Evolutionary conservation across 345 rosid species (phyloP), one percentile per base, ranked within the genome.

Genomic region (Populus simonii): DNA sequence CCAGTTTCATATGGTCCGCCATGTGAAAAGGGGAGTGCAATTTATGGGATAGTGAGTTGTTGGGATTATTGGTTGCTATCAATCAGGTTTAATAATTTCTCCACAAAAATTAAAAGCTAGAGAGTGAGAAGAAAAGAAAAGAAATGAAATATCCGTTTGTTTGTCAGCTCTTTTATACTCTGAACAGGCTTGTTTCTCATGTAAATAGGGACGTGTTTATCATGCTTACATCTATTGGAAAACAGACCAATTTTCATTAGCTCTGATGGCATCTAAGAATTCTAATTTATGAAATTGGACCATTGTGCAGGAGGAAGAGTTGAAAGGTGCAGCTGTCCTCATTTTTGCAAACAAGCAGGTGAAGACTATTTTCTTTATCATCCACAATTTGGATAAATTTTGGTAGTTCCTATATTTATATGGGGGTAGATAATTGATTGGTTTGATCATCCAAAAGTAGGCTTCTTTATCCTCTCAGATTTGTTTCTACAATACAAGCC

Each of bases 271-370:
- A 66, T 35, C 43, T 66, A 15, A 10, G 63, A 47, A 47, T 33
- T 66, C 4, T 20, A 8, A 67, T 65, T 7, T 39, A 65, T 35
- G 66, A 47, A 12, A 51, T 17, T 76, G 18, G 22, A 53, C 22
- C 23, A 47, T 15, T 73, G 43, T 33, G 39, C 77, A 88, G 89
- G 91, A 88, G 82, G 91, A 88, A 74, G 89, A 85, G 76, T 55
- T 88, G 74, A 88, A 80, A 84, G 89, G 89, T 53, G 89, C 91
- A 4, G 73, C 82, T 74, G 89, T 84, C 76, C 85, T 88, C 76
- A 86, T 88, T 41, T 88, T 86, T 77, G 91, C 91, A 57, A 88
- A 88, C 80, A 88, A 88, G 78, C 91, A 88, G 91, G 89, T 88
- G 27, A 70, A 80, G 79, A 76, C 1, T 29, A 45, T 71, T 68